Conservation (phyloP, 2,329 filamentous ascomycete species). For the Xylaria sp. region DNA sequence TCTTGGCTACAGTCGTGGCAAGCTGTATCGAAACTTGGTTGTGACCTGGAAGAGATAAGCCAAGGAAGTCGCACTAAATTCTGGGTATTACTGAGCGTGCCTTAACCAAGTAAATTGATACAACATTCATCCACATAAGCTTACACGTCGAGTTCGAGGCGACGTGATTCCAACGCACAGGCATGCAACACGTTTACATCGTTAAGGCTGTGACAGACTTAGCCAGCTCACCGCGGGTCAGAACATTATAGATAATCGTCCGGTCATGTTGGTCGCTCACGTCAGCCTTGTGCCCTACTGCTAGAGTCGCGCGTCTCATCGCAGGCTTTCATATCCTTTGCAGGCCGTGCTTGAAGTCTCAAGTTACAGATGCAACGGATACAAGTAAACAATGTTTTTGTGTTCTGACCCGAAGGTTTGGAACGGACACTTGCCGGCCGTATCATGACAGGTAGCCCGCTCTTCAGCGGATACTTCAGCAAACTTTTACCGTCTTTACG, state of each 20-base stretch:
- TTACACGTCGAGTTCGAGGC: not conserved
- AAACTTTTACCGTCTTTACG: not conserved
- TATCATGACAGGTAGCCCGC: not conserved
- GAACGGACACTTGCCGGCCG: not conserved
- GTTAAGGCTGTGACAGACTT: not conserved
- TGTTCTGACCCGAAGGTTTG: not conserved
- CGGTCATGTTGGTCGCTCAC: not conserved
- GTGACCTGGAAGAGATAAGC: not conserved
- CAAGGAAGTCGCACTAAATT: not conserved
- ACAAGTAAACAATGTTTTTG: too few relatives aligned
- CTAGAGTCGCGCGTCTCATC: conserved; percentile 2
- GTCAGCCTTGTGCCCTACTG: not conserved
- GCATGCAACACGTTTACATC: not conserved
- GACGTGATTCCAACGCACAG: not conserved
- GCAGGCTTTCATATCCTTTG: not conserved
- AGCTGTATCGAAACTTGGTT: not conserved
- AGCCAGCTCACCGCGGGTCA: not conserved
- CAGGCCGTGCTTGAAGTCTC: not conserved
- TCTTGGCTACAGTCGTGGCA: not conserved
- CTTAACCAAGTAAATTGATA: not conserved
- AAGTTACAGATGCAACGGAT: not conserved
- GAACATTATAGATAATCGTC: not conserved
- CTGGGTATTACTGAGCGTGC: not conserved
- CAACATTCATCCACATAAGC: not conserved
- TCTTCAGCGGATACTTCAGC: not conserved